Evolutionary conservation across 2,329 filamentous ascomycete species (phyloP), one percentile per base, ranked within the genome.

Genomic region (Thermomyces lanuginosus): DNA sequence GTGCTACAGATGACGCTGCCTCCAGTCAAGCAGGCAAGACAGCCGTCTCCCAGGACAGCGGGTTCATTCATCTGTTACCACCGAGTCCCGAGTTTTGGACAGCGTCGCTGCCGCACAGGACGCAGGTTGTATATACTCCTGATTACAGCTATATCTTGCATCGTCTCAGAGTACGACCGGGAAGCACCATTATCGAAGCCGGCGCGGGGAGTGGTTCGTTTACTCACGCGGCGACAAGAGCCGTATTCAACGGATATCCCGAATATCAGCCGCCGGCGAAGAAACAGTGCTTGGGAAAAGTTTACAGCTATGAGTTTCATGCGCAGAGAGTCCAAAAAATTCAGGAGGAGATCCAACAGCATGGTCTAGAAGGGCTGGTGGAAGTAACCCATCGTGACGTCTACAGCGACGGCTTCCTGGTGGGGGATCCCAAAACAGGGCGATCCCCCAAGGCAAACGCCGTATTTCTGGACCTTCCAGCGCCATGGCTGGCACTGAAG

Each of bases 61-160:
- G 61, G 1, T 64, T 63, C 36, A 48, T 60, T 5, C 60, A 64
- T 35, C 34, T 64, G 4, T 43, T 63, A 16, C 55, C 53, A 27
- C 61, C 60, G 4, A 64, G 61, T 0, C 59, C 61, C 6, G 61
- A 64, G 34, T 50, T 52, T 6, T 64, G 61, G 61, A 64, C 61
- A 6, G 43, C 53, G 7, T 58, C 56, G n/a, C 48, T 64, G 20
- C 60, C 60, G 2, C 60, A 64, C 38, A 50, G 61, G 16, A 64
- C 61, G 6, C 61, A 64, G 39, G 60, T 64, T 18, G 61, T 64
- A 34, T 64, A 64, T 35, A 63, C 60, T 12, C 60, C 60, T 3
- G 61, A 64, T 37, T 64, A 63, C 47, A 63, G 60, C 43, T 64
- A 63, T 34, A 56, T 64, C 19, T 45, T 64, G 29, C 59, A 63